Percentiles rank a stretch among this genome's conserved stretches.
phyloP scores from a whole-genome alignment of 805 yeast species.

The Yarrowia sp. region DNA sequence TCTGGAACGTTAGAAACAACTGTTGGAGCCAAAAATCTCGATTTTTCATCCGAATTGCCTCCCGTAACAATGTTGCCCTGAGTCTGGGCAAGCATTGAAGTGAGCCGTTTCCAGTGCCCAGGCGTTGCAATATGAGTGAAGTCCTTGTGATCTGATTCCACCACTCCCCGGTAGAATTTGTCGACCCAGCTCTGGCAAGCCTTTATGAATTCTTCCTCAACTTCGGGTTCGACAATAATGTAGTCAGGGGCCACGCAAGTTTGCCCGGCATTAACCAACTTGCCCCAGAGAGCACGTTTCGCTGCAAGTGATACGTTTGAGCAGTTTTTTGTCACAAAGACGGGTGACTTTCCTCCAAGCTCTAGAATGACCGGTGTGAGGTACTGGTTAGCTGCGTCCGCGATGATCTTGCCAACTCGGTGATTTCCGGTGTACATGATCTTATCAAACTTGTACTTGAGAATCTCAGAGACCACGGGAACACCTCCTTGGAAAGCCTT shows the following conservation, averaged over 20 bases:
- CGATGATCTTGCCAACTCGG: conserved; percentile 76
- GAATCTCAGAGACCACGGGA: conserved; percentile 64
- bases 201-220: conserved; percentile 60
- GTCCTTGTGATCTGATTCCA: conserved; percentile 44
- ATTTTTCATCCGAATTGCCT: conserved; percentile 45
- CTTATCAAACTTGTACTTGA: conserved; percentile 74
- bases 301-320: conserved; percentile 51
- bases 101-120: conserved; percentile 59
- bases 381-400: conserved; percentile 79
- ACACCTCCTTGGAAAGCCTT: conserved; percentile 76
- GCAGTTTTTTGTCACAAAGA: conserved; percentile 50
- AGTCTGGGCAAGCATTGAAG: conserved; percentile 50
- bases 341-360: conserved; percentile 93
- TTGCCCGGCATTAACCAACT: conserved; percentile 83
- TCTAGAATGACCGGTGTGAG: conserved; percentile 83
- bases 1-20: conserved; percentile 65
- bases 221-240: conserved; percentile 64
- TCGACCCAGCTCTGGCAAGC: conserved; percentile 53
- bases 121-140: conserved; percentile 69
- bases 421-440: conserved; percentile 87
- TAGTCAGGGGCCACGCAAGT: conserved; percentile 92
- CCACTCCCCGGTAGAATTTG: conserved; percentile 51
- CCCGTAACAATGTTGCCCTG: conserved; percentile 44
- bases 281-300: conserved; percentile 78
- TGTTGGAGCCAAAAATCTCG: conserved; percentile 72